Evolutionary conservation across 768 basidiomycete genomes (phyloP).

Genomic region (Tylopilus intermedius): DNA sequence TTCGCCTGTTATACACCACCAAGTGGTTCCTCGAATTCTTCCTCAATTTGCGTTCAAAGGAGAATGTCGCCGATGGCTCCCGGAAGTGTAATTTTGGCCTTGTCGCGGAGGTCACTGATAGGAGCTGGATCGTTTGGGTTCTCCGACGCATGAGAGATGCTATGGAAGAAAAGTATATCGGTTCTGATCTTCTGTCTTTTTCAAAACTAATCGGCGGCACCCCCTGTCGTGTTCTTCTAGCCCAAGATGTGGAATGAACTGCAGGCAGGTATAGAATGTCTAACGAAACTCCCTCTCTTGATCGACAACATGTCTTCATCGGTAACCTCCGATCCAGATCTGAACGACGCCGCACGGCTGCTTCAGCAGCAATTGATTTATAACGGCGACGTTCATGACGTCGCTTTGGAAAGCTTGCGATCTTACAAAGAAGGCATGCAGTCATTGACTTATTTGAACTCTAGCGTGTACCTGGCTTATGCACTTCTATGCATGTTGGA

Average conservation of each 20-base stretch:
- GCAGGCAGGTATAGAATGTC: conserved; percentile 89
- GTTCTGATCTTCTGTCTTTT: conserved; percentile 1
- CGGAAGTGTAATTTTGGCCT: conserved; percentile 62
- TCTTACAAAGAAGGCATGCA: conserved; percentile 79
- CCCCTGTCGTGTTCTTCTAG: conserved; percentile 36
- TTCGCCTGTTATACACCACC: conserved; percentile 79
- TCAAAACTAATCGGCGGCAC: conserved; percentile 10
- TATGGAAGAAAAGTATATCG: conserved; percentile 79
- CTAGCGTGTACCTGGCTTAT: conserved; percentile 79
- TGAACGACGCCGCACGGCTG: conserved; percentile 72
- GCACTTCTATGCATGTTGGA: conserved; percentile 87
- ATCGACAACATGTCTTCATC: conserved; percentile 77
- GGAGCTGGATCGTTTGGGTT: conserved; percentile 87
- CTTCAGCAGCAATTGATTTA: conserved; percentile 91
- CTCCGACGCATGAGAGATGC: conserved; percentile 83
- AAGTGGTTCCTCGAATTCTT: conserved; percentile 95
- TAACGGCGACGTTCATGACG: conserved; percentile 90
- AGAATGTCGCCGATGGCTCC: conserved; percentile 26
- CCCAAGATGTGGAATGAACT: conserved; percentile 93
- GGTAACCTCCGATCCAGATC: conserved; percentile 32
- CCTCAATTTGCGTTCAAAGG: conserved; percentile 43
- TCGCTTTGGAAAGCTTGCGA: conserved; percentile 71
- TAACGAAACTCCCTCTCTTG: conserved; percentile 88
- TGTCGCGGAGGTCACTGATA: conserved; percentile 81
- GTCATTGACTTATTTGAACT: conserved; percentile 76